Base-by-base conservation (phyloP, 176 grass and related monocot genomes). In the Canna indica region DNA sequence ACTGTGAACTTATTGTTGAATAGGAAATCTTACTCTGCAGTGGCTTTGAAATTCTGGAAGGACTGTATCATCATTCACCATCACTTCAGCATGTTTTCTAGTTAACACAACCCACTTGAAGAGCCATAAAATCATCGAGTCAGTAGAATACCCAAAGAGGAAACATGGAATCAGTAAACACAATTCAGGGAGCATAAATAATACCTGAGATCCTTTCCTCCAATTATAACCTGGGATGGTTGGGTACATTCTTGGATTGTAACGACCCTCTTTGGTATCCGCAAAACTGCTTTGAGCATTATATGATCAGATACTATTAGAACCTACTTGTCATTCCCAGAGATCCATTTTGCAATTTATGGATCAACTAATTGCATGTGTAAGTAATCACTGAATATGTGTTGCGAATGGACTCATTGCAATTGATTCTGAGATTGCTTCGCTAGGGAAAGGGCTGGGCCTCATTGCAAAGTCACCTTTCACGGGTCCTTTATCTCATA, bases 201-300 rank as follows among this genome's bases (percentile, higher is more conserved):
- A 17, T 75, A 93, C 94, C 94, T 99, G 94, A 68, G 94, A 99
- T 70, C 94, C 94, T 85, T 99, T 99, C 78, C 94, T 99, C 86
- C 94, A 99, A 75, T 93, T 90, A 64, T 84, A 78, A 30, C 87
- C 77, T 28, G 86, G 84, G 74, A 99, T 93, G 75, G 85, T 69
- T 28, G 89, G 89, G 76, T 90, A 42, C 94, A 99, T 99, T 90
- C 75, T 90, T 77, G 94, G 94, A 92, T 99, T 99, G 78, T 99
- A 99, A 65, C 94, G 75, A 29, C 86, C 94, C 18, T 85, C 75
- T 80, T 93, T 99, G 83, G 86, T 88, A 82, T 99, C 90, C 47
- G 94, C 94, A 84, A 99, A 99, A 89, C 94, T 99, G 89, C 29
- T 77, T 74, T 79, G 46, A 83, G 48, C 68, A 90, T 84, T 78